phyloP scores from a whole-genome alignment of 2,329 filamentous ascomycete genomes.

The Zasmidium angulare region DNA sequence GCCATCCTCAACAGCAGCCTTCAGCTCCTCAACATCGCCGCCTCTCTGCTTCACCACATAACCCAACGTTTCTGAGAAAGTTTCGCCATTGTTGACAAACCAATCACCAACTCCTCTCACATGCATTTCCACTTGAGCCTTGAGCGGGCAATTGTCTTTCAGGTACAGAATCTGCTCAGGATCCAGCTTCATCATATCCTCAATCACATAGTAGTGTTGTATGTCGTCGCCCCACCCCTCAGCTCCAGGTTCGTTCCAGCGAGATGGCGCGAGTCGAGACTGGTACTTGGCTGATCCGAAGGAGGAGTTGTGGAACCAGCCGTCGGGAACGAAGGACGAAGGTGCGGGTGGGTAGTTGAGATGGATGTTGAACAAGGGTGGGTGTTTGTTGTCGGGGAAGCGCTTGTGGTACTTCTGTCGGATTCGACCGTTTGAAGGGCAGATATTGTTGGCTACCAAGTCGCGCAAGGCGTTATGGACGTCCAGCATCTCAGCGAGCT shows the following conservation, averaged over 20 bases:
- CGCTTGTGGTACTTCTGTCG: constrained; percentile 59
- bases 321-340: constrained; percentile 30
- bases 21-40: constrained; percentile 56
- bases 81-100: constrained; percentile 65
- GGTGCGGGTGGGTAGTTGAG: constrained; percentile 36
- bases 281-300: constrained; percentile 40
- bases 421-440: constrained; percentile 61
- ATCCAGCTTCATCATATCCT: constrained; percentile 65
- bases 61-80: constrained; percentile 59
- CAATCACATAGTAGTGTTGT: constrained; percentile 62
- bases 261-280: constrained; percentile 48
- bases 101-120: constrained; percentile 55
- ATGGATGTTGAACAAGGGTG: constrained; percentile 51
- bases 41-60: constrained; percentile 58
- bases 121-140: constrained; percentile 58
- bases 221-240: constrained; percentile 67
- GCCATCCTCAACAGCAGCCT: constrained; percentile 66
- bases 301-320: constrained; percentile 41
- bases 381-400: constrained; percentile 50
- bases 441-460: constrained; percentile 58
- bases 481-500: constrained; percentile 61
- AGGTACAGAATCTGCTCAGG: constrained; percentile 60
- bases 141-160: constrained; percentile 55
- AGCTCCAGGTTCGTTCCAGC: constrained; percentile 53
- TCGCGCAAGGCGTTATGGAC: constrained; percentile 56